Evolutionary conservation across 2,329 filamentous ascomycete genomes (phyloP), one percentile per base, ranked within the genome.

Genomic region (Elsinoe perseae): DNA sequence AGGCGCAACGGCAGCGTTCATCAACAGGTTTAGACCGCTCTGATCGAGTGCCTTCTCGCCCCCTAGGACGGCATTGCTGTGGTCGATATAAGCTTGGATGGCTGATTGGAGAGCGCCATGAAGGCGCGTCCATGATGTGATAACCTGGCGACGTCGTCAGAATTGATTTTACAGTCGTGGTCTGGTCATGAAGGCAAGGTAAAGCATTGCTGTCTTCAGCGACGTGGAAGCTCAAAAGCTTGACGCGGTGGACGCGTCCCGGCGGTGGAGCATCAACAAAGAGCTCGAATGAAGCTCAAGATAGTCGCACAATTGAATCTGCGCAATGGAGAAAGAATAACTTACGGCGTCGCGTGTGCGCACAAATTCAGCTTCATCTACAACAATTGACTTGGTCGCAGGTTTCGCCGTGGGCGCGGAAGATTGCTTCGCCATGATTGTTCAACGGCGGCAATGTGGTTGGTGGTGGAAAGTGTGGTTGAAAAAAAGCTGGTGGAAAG

Each of bases 341-440:
- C 87, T 80, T 84, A 95, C 89, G 69, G 83, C 85, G 69, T 95
- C 89, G 66, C 89, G 82, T 50, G 90, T 89, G 67, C 85, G 80
- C 59, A 88, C 80, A 69, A 92, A 92, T 70, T 88, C 85, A 58
- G 89, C 85, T 25, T 59, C 56, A 32, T 61, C 56, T 10, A 64
- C 60, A 38, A 62, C 59, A 30, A 67, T 56, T n/a, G 25, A 10
- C 48, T 52, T 52, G n/a, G 60, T 57, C 42, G 60, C 38, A 23
- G 59, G 54, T 25, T 61, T 57, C 52, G 57, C 43, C 4, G 16
- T 18, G 27, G 53, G 25, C n/a, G 53, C 50, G n/a, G 44, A 53
- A 34, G 52, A 55, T n/a, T 58, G 55, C 42, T 61, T 56, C 38
- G 53, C 53, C 53, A 56, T 56, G 2, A 2, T 34, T 21, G 18